Evolutionary conservation across 371 early-diverging fungal genomes (phyloP).

Genomic region (Nematocida displodere): DNA sequence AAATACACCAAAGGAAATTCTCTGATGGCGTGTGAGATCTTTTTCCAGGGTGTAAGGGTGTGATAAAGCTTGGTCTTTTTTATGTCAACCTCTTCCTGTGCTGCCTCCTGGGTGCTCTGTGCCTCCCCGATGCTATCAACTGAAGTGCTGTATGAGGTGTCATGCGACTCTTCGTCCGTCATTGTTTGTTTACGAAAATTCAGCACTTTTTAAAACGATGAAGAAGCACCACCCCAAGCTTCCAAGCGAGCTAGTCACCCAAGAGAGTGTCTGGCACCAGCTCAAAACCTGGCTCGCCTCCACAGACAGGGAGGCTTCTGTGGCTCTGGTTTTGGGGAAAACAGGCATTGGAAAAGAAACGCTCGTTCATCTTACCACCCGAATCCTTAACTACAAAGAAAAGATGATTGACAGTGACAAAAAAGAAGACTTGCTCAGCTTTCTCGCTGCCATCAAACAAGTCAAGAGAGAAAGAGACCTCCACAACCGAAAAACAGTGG

Average conservation of each 20-base stretch:
- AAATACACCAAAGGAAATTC: constrained; percentile 17
- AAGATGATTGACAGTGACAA: background rate
- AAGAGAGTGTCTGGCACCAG: background rate
- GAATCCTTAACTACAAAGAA: constrained; percentile 31
- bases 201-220: background rate
- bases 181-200: constrained; percentile 26
- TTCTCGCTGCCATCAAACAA: background rate
- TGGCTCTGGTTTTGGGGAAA: constrained; percentile 14
- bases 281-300: constrained; percentile 5
- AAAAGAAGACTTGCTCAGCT: background rate
- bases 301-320: background rate
- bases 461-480: background rate
- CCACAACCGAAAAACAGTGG: background rate
- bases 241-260: constrained; percentile 24
- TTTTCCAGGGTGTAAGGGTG: constrained; percentile 7
- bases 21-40: background rate
- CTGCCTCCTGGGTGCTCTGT: background rate
- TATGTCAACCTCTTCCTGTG: constrained; percentile 21
- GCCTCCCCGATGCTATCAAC: constrained; percentile 41
- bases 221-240: constrained; percentile 4
- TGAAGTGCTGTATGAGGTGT: constrained; percentile 35
- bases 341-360: constrained; percentile 47
- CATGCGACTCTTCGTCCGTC: constrained; percentile 49
- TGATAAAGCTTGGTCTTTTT: constrained; percentile 32
- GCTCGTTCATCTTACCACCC: background rate